phyloP scores from a whole-genome alignment of 768 basidiomycete genomes.

The Phlegmacium glaucopus region DNA sequence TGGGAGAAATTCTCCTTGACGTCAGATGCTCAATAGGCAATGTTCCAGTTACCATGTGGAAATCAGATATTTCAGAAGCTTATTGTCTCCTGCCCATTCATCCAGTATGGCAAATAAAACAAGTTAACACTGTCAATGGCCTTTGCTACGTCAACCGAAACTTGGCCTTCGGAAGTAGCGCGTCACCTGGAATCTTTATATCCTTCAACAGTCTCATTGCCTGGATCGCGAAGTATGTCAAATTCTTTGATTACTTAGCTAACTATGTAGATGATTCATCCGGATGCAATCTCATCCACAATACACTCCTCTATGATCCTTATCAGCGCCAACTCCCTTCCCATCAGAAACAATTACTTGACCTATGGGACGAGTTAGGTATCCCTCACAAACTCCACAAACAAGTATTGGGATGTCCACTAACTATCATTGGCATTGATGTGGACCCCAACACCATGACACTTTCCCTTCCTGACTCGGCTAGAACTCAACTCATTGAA shows the following conservation, averaged over 20 bases:
- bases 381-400: slow-evolving; percentile 36
- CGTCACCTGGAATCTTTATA: slow-evolving; percentile 20
- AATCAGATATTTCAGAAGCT: slow-evolving; percentile 34
- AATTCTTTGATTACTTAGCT: slow-evolving; percentile 13
- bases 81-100: slow-evolving; percentile 35
- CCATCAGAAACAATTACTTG: slow-evolving; percentile 27
- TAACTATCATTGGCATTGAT: slow-evolving; percentile 36
- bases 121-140: slow-evolving; percentile 26
- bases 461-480: slow-evolving; percentile 16
- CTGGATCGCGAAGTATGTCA: slow-evolving; percentile 31
- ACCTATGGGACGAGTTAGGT: slow-evolving; percentile 35
- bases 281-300: slow-evolving; percentile 17
- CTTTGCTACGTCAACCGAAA: slow-evolving; percentile 16
- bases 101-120: slow-evolving; percentile 38
- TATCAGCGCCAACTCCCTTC: slow-evolving; percentile 21
- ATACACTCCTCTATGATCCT: slow-evolving; percentile 17
- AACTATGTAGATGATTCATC: slow-evolving; percentile 34
- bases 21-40: background rate
- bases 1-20: slow-evolving; percentile 8
- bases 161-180: slow-evolving; percentile 23
- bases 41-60: slow-evolving; percentile 20
- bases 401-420: slow-evolving; percentile 26
- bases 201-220: slow-evolving; percentile 27
- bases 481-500: background rate
- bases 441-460: slow-evolving; percentile 30